These are phyloP conservation scores for Talinum fruticosum DNA, from an alignment of 148 eudicot species.

Conservation along the genomic window DNA sequence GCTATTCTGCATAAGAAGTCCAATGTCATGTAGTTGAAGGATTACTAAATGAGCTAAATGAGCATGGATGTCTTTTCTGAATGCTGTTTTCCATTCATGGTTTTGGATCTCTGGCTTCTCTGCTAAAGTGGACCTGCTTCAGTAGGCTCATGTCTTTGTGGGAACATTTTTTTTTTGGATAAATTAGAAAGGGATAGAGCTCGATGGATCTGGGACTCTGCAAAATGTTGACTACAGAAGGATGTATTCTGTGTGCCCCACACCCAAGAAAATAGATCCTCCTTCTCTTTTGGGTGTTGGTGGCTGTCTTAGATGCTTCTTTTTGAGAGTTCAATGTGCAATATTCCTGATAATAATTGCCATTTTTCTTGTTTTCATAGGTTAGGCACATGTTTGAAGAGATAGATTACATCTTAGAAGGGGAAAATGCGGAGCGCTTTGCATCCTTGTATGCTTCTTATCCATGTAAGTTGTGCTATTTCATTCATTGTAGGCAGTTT, in stretches of 20 bases:
- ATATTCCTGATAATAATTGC: background rate
- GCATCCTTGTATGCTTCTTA: slow-evolving; percentile 63
- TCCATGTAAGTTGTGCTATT: slow-evolving; percentile 43
- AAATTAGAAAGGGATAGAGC: background rate
- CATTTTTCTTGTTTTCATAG: slow-evolving; percentile 42
- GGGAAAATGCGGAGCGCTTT: slow-evolving; percentile 94
- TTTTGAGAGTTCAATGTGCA: background rate
- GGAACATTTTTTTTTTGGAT: background rate
- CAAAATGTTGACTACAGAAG: background rate
- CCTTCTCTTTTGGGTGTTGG: background rate
- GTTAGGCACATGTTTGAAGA: slow-evolving; percentile 99
- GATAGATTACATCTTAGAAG: slow-evolving; percentile 95
- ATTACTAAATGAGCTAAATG: no score
- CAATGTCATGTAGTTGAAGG: no score
- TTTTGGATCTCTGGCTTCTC: background rate
- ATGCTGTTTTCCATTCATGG: background rate
- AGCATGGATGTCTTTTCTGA: background rate
- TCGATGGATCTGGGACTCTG: background rate
- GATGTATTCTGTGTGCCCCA: background rate
- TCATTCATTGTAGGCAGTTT: background rate
- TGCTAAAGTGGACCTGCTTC: background rate
- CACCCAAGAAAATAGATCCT: background rate
- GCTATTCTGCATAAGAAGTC: no score
- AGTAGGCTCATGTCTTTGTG: background rate
- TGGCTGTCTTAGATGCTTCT: background rate